Evolutionary conservation across 1,284 basidiomycete species (phyloP).

Genomic region (Sphagnurus paluster): DNA sequence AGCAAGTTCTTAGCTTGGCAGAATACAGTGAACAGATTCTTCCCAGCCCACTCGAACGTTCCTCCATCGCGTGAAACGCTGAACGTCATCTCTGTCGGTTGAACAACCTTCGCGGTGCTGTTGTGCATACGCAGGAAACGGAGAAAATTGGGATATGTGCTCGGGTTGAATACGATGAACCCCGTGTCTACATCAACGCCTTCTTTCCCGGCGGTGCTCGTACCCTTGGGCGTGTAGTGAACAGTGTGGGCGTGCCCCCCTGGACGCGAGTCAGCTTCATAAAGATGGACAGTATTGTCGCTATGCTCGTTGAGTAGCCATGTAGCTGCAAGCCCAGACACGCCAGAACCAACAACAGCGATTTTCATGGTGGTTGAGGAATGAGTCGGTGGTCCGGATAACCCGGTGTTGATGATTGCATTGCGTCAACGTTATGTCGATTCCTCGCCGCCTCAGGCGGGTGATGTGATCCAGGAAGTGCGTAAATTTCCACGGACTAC

Average conservation of each 20-base stretch:
- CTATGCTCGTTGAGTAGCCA: slow-evolving; percentile 81
- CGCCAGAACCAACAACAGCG: slow-evolving; percentile 79
- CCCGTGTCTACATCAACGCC: slow-evolving; percentile 69
- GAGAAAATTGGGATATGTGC: slow-evolving; percentile 82
- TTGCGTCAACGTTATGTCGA: too few species aligned
- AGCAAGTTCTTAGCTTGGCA: slow-evolving; percentile 64
- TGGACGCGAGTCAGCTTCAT: slow-evolving; percentile 66
- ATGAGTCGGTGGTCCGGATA: not conserved
- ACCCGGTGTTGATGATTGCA: too few species aligned
- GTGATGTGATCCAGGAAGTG: too few species aligned
- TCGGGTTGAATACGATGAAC: slow-evolving; percentile 73
- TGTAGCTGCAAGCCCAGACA: slow-evolving; percentile 75
- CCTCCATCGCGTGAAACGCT: slow-evolving; percentile 71
- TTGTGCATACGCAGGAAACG: slow-evolving; percentile 59
- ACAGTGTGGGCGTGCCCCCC: slow-evolving; percentile 86
- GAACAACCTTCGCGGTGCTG: slow-evolving; percentile 44
- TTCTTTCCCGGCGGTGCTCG: slow-evolving; percentile 23
- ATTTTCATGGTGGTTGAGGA: slow-evolving; percentile 50
- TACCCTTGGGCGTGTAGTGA: slow-evolving; percentile 44
- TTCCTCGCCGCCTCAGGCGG: too few species aligned
- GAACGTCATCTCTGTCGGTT: slow-evolving; percentile 79
- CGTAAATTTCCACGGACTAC: too few species aligned
- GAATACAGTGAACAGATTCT: slow-evolving; percentile 61
- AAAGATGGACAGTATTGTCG: slow-evolving; percentile 79
- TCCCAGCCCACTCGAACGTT: slow-evolving; percentile 75